These are phyloP conservation scores for Alternaria sp. DNA, from an alignment of 2,329 filamentous ascomycete species.

Conservation along the genomic window DNA sequence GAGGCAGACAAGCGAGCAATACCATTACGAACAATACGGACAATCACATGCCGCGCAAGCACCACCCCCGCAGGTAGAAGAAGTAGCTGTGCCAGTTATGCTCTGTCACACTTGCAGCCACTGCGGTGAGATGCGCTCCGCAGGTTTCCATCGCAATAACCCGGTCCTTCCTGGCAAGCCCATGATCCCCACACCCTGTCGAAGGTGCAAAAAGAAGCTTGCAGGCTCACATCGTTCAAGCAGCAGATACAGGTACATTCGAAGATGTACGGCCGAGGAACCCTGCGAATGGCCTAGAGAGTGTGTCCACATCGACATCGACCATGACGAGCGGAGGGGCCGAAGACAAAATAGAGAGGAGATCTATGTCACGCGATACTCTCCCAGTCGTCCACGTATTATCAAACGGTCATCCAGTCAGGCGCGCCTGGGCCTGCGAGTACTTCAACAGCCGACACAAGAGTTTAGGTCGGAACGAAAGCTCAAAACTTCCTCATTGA, in stretches of 20 bases:
- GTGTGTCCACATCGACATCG: conserved; percentile 23
- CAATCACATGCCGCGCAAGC: conserved; percentile 12
- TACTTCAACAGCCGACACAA: conserved; percentile 26
- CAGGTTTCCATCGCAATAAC: conserved; percentile 43
- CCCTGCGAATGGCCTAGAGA: conserved; percentile 37
- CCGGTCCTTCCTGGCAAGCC: conserved; percentile 44
- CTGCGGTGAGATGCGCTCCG: conserved; percentile 44
- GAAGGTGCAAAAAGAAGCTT: conserved; percentile 40
- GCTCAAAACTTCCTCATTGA: conserved; percentile 28
- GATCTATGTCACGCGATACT: conserved; percentile 20
- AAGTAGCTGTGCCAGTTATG: conserved; percentile 29
- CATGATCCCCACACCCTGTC: conserved; percentile 31
- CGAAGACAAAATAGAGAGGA: conserved; percentile 31
- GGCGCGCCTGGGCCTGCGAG: conserved; percentile 31
- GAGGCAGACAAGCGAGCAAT: conserved; percentile 22
- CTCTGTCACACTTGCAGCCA: conserved; percentile 45
- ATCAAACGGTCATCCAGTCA: conserved; percentile 27
- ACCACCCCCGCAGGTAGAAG: conserved; percentile 18
- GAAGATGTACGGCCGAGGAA: conserved; percentile 29
- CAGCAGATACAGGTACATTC: conserved; percentile 27
- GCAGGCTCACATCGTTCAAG: conserved; percentile 16
- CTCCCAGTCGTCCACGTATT: conserved; percentile 24
- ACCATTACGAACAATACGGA: conserved; percentile 23
- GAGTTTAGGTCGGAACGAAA: conserved; percentile 12
- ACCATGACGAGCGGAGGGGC: conserved; percentile 28